Evolutionary conservation across 148 eudicot species (phyloP), one percentile per base, ranked within the genome.

Genomic region (Simmondsia chinensis): DNA sequence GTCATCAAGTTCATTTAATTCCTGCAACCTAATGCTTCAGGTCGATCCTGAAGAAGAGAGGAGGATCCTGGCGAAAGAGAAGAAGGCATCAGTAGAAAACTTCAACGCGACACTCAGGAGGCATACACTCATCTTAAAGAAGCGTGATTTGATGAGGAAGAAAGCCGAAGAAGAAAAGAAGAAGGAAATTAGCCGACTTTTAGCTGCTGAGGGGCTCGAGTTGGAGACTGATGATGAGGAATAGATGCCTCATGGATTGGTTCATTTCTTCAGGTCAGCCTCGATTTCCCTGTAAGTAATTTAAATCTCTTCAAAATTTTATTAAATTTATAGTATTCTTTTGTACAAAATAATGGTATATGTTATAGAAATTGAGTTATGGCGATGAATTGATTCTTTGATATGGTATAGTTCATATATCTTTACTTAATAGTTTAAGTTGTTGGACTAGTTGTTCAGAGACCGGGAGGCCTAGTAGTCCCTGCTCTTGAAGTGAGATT

Each of bases 191-290:
- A 63, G 65, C 51, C 67, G 72, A 42, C 97, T 89, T 57, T 66
- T 89, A 26, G 97, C 95, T 19, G 88, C 80, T 0, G 97, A 89
- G 63, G 97, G 97, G 51, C 73, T 89, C 39, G 97, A 89, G 69
- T 77, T 85, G 41, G 97, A 58, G 23, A 67, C 66, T 5, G 94
- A 85, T 51, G 78, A 84, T 31, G 83, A 82, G 35, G 42, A 40
- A 24, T 22, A 31, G n/a, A 16, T 39, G 39, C 28, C 7, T 29
- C 11, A n/a, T 25, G 16, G 4, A 18, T 19, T 31, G 9, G 14
- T 12, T 12, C 8, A 1, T 38, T 38, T 9, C 11, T 26, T 17
- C 50, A 26, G 11, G 4, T 50, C n/a, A n/a, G n/a, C 2, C 13
- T 27, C 24, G 24, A 6, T 14, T 59, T 49, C 14, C 21, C 21